phyloP scores from a whole-genome alignment of 208 protist genomes.

The Leishmania major region DNA sequence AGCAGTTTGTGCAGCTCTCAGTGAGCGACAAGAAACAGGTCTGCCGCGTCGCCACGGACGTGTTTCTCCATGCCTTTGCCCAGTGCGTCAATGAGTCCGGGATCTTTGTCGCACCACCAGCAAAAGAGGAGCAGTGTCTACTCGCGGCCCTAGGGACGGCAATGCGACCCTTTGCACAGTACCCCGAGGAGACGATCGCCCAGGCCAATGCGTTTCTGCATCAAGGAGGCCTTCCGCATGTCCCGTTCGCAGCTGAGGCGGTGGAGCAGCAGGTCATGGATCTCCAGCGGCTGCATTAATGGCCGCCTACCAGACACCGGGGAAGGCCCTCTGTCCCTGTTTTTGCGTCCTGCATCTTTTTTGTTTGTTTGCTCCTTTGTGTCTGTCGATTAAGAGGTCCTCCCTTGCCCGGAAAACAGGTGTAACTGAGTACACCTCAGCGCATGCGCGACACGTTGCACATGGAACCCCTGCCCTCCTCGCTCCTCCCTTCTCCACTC shows the following conservation, averaged over 20 bases:
- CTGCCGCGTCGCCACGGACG: conserved; percentile 5
- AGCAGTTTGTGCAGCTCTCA: conserved; percentile 39
- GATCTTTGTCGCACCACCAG: conserved; percentile 5
- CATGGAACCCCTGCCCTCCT: not conserved
- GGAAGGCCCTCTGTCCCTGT: too few species aligned
- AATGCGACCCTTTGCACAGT: conserved; percentile 8
- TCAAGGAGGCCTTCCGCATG: conserved; percentile 30
- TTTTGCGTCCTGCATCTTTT: not conserved
- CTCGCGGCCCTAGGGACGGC: not conserved
- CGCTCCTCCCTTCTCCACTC: not conserved
- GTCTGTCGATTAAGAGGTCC: not conserved
- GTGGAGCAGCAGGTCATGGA: conserved; percentile 46
- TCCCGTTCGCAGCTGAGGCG: conserved; percentile 34
- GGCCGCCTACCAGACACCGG: not conserved
- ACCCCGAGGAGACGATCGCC: conserved; percentile 4
- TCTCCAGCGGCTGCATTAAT: conserved; percentile 56
- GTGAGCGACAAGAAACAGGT: conserved; percentile 16
- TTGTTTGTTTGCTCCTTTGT: not conserved
- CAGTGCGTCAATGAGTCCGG: conserved; percentile 8
- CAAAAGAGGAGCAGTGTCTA: conserved; percentile 20
- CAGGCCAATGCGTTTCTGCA: conserved; percentile 13
- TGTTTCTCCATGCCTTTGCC: conserved; percentile 3
- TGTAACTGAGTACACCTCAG: not conserved
- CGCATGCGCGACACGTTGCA: not conserved
- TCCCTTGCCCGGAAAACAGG: not conserved